Conservation (phyloP, 148 eudicot genomes). For the Amaranthus palmeri region DNA sequence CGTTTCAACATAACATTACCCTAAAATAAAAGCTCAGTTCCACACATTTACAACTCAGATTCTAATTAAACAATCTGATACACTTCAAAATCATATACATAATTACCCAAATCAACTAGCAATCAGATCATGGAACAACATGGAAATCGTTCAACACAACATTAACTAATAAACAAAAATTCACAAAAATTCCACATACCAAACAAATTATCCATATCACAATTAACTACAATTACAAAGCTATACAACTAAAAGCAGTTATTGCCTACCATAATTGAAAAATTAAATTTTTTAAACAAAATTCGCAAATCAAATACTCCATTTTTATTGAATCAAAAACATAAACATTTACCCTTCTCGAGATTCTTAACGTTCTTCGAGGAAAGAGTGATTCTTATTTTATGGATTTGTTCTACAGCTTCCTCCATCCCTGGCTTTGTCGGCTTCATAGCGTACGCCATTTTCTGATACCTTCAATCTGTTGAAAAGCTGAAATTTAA, state of each 20-base stretch:
- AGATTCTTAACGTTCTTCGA: constrained; percentile 89
- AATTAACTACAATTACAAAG: neutral
- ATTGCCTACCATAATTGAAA: neutral
- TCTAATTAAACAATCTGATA: neutral
- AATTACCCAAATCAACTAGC: neutral
- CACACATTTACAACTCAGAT: neutral
- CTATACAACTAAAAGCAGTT: neutral
- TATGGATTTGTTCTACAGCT: constrained; percentile 63
- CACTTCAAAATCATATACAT: neutral
- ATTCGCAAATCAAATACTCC: neutral
- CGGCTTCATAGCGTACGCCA: constrained; percentile 76
- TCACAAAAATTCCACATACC: neutral
- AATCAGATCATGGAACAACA: neutral
- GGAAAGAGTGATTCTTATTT: constrained; percentile 89
- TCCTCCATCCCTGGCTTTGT: constrained; percentile 77
- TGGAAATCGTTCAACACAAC: neutral
- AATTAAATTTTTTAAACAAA: neutral
- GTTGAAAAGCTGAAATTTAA: neutral
- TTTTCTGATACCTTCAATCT: constrained; percentile 16
- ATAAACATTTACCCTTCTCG: constrained; percentile 63
- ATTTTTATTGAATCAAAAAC: neutral
- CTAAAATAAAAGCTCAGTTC: neutral
- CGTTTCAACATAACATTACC: neutral
- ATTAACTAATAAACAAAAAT: neutral
- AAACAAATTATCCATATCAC: neutral